Percentiles rank a stretch among this genome's conserved stretches.
These are phyloP conservation scores for Deinandra increscens DNA, from an alignment of 129 eudicot species.

Conservation along the genomic window DNA sequence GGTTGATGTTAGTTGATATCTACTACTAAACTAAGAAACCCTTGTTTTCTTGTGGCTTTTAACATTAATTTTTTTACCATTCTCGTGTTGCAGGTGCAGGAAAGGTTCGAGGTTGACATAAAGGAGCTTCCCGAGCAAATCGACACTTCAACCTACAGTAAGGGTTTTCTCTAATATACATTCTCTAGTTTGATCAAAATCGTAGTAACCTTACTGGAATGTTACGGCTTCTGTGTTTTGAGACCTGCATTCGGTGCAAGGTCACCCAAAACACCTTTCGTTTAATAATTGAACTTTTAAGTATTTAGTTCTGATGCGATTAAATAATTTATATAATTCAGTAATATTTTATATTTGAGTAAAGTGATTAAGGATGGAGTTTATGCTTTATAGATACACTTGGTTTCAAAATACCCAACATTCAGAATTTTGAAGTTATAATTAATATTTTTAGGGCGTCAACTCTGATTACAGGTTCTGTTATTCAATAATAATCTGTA, in stretches of 20 bases:
- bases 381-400: not conserved
- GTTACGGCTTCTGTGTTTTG: conserved; percentile 1
- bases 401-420: too few relatives aligned
- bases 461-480: not conserved
- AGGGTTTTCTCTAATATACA: conserved; percentile 12
- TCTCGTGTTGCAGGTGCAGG: conserved; percentile 65
- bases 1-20: not conserved
- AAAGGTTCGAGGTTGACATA: conserved; percentile 87
- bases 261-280: not conserved
- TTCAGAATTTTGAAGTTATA: not conserved
- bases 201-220: too few relatives aligned
- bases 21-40: not conserved
- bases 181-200: not conserved
- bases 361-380: not conserved
- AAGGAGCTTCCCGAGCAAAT: conserved; percentile 93
- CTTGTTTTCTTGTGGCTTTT: conserved; percentile 5
- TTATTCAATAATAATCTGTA: not conserved
- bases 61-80: not conserved
- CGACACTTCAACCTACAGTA: conserved; percentile 87
- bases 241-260: not conserved
- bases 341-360: not conserved
- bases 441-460: not conserved
- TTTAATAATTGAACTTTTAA: too few relatives aligned
- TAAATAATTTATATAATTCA: not conserved
- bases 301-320: not conserved